Base-by-base conservation (phyloP, 1,139 yeast genomes). In the Hansenula lynferdii region DNA sequence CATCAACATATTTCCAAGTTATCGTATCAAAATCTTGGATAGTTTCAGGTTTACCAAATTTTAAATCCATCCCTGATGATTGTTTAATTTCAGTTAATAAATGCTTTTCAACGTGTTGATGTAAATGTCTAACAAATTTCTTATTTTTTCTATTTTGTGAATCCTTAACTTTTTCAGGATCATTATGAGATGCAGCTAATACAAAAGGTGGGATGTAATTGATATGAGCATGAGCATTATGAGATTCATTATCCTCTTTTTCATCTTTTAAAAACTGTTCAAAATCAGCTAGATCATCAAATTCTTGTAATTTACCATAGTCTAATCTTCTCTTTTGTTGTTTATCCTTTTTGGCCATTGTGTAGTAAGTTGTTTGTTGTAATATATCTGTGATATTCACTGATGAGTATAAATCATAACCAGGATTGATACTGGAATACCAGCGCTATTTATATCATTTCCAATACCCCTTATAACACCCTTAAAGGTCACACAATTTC, bases 161-260 rank as follows among this genome's bases (percentile, higher is more conserved):
- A 35, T 84, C 83, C 59, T 82, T 81, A 43, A 83, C 75, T 60
- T 80, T 81, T 42, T 83, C 92, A 42, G 79, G 75, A 56, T 82
- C 79, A 42, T 80, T 76, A 50, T 79, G 85, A 46, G 82, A 73
- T 49, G 77, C 83, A 49, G 74, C 73, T 60, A 82, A 53, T 36
- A 83, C 75, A 55, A 83, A 83, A 36, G 90, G 90, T 21, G 92
- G 92, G 52, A 76, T 71, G 60, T 83, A 83, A 37, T 68, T 68
- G 47, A 81, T 66, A 49, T 74, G 80, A 36, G 85, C 85, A 57
- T 80, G 85, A 51, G 79, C 67, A 53, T 77, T 75, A 54, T 78
- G 85, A 54, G 73, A 80, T 43, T 81, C 89, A 43, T 82, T 80
- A 58, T 82, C 90, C 75, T 85, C 81, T 11, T 85, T 77, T 56